A percentile compares a stretch with the other conserved stretches of the same genome.
Evolutionary conservation across 768 basidiomycete species (phyloP).

Genomic region (Nevesoporus exiguus): DNA sequence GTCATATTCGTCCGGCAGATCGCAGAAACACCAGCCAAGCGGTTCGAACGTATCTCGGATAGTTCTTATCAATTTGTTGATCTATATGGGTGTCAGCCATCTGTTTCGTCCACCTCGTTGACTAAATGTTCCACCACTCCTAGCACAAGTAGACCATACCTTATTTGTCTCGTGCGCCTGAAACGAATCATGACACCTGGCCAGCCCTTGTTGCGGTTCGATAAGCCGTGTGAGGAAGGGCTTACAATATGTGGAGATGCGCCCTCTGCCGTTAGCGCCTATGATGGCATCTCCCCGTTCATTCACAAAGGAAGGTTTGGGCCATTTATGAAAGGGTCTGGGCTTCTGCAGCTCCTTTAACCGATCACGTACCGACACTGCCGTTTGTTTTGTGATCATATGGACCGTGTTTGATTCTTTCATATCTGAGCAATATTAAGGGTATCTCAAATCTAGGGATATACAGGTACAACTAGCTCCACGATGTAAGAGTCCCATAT

Average conservation of each 20-base stretch:
- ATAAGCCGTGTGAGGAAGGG: neutral
- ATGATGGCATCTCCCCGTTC: neutral
- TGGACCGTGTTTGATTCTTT: neutral
- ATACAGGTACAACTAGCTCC: constrained; percentile 19
- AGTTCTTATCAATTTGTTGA: constrained; percentile 7
- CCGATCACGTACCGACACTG: constrained; percentile 14
- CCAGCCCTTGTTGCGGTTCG: neutral
- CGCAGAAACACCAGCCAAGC: neutral
- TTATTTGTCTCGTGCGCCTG: constrained; percentile 2
- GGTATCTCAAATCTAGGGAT: constrained; percentile 24
- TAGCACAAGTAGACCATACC: neutral
- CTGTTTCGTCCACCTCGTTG: neutral
- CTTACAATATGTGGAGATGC: neutral
- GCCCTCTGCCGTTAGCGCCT: neutral
- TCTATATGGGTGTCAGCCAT: neutral
- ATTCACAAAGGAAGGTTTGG: constrained; percentile 1
- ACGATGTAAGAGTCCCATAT: constrained; percentile 13
- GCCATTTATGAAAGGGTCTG: neutral
- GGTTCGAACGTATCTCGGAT: neutral
- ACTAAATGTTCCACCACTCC: neutral
- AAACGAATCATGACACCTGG: constrained; percentile 1
- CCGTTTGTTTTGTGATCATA: neutral
- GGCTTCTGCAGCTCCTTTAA: neutral
- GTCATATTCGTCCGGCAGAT: neutral
- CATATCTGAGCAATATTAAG: constrained; percentile 5